Evolutionary conservation across 768 basidiomycete genomes (phyloP).

Genomic region (Tricholomella constricta): DNA sequence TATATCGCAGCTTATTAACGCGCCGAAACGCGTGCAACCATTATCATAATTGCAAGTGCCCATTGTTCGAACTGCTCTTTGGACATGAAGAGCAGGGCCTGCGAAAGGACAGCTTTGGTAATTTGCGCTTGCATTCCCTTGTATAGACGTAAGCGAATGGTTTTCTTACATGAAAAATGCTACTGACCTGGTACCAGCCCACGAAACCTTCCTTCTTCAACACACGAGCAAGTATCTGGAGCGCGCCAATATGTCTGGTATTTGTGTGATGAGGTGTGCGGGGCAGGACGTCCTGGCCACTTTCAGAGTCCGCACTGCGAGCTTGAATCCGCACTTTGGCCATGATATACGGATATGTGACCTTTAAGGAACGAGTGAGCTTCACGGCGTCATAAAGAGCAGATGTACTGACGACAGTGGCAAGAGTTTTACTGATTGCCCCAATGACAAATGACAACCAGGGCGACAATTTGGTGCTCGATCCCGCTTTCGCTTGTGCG

Average conservation of each 20-base stretch:
- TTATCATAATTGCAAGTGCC: slow-evolving; percentile 70
- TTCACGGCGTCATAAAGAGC: neutral
- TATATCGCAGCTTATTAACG: slow-evolving; percentile 1
- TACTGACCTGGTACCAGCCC: slow-evolving; percentile 94
- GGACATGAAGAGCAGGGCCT: slow-evolving; percentile 94
- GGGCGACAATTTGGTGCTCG: slow-evolving; percentile 67
- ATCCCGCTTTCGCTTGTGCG: slow-evolving; percentile 46
- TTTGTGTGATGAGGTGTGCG: slow-evolving; percentile 46
- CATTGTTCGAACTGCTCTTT: slow-evolving; percentile 97
- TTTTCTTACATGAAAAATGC: neutral
- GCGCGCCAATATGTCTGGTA: slow-evolving; percentile 65
- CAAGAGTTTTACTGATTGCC: slow-evolving; percentile 91
- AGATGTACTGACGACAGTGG: slow-evolving; percentile 77
- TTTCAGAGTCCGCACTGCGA: slow-evolving; percentile 58
- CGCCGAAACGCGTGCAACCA: slow-evolving; percentile 43
- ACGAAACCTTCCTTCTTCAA: slow-evolving; percentile 74
- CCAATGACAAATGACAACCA: slow-evolving; percentile 84
- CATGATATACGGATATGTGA: slow-evolving; percentile 95
- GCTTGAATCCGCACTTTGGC: slow-evolving; percentile 96
- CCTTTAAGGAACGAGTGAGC: slow-evolving; percentile 43
- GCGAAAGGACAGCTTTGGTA: slow-evolving; percentile 91
- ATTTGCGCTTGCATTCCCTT: slow-evolving; percentile 98
- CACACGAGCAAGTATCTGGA: slow-evolving; percentile 73
- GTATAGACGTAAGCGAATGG: neutral
- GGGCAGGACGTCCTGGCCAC: slow-evolving; percentile 40